These are phyloP conservation scores for Starmerella khaoyaiensis DNA, from an alignment of 805 yeast species.

Conservation along the genomic window DNA sequence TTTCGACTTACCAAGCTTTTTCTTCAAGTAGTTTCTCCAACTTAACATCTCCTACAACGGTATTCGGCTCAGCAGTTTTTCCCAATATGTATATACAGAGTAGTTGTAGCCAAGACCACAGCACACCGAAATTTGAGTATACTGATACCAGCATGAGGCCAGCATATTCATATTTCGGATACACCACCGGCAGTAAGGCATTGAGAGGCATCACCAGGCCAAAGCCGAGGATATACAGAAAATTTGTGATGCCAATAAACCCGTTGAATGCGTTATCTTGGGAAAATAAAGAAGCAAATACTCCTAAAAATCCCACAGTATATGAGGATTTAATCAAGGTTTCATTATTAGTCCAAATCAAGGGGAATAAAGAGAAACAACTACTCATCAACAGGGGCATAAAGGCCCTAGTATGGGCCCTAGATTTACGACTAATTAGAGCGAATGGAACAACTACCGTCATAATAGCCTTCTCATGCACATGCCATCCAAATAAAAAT, in stretches of 20 bases:
- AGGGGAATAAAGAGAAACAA: slow-evolving; percentile 76
- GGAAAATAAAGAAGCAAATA: slow-evolving; percentile 58
- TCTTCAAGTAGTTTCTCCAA: not conserved
- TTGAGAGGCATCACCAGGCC: slow-evolving; percentile 48
- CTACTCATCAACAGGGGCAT: slow-evolving; percentile 66
- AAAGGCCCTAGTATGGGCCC: slow-evolving; percentile 58
- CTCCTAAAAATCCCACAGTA: slow-evolving; percentile 74
- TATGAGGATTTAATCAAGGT: slow-evolving; percentile 62
- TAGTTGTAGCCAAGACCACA: slow-evolving; percentile 63
- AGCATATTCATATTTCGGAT: slow-evolving; percentile 56
- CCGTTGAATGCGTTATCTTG: slow-evolving; percentile 25
- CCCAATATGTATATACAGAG: slow-evolving; percentile 6
- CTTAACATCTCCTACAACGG: not conserved
- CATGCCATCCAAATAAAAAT: slow-evolving; percentile 96
- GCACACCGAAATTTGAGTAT: slow-evolving; percentile 74
- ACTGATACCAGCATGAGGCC: slow-evolving; percentile 72
- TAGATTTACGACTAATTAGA: slow-evolving; percentile 57
- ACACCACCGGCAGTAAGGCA: slow-evolving; percentile 39
- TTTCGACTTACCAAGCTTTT: not conserved
- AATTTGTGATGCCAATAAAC: slow-evolving; percentile 49
- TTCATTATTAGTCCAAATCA: slow-evolving; percentile 67
- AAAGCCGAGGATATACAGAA: slow-evolving; percentile 54
- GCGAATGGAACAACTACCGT: slow-evolving; percentile 78
- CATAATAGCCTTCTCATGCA: slow-evolving; percentile 94
- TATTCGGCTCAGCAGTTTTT: not conserved